Conservation (phyloP, 345 rosid genomes). For the Trapa incisa region DNA sequence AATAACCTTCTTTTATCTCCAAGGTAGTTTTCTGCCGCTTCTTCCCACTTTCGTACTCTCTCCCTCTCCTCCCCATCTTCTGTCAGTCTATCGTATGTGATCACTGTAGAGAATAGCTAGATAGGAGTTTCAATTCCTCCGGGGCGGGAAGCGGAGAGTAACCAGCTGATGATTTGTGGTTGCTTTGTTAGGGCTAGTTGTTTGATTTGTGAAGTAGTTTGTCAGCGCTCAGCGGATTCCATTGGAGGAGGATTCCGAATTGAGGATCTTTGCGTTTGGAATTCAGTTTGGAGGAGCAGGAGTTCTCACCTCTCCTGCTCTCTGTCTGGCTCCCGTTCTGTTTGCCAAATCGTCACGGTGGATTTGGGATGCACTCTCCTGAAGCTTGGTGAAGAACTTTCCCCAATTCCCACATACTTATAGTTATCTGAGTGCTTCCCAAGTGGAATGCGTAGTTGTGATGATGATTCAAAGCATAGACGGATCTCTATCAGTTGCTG, state of each 20-base stretch:
- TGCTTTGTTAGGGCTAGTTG: neutral
- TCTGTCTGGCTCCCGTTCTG: neutral
- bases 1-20: neutral
- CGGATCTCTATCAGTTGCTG: conserved; percentile 45
- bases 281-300: conserved; percentile 1
- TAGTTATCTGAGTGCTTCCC: too few relatives aligned
- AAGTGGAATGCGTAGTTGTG: conserved; percentile 12
- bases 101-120: too few relatives aligned
- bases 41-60: neutral
- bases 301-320: neutral
- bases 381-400: conserved; percentile 4
- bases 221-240: conserved; percentile 21
- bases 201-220: neutral
- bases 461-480: conserved; percentile 15
- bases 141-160: neutral
- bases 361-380: neutral
- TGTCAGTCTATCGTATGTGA: too few relatives aligned
- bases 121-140: neutral
- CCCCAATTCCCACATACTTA: neutral
- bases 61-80: too few relatives aligned
- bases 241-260: conserved; percentile 63
- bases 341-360: neutral
- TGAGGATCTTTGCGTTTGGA: conserved; percentile 1
- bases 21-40: neutral
- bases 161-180: neutral